Conservation (phyloP, 495 filamentous ascomycete species). For the Xylaria intraflava region DNA sequence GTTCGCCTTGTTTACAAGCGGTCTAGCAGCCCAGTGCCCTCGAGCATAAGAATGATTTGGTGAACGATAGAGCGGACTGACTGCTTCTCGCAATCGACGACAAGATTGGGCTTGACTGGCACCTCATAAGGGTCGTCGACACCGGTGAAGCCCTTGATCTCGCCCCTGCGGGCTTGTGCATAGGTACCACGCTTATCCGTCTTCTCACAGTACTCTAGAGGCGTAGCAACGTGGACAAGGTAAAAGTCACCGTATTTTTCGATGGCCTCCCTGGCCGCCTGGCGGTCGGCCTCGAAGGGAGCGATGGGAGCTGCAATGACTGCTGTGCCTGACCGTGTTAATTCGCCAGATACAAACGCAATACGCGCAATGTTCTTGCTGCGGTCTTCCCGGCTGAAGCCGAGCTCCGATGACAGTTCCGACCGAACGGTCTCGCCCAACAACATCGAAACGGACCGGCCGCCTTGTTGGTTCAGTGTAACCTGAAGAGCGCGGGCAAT, state of each 20-base stretch:
- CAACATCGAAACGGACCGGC: conserved; percentile 86
- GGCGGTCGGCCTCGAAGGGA: conserved; percentile 72
- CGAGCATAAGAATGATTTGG: conserved; percentile 89
- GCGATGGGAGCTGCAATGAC: conserved; percentile 98
- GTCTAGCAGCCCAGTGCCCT: conserved; percentile 80
- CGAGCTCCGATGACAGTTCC: conserved; percentile 90
- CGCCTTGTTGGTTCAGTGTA: conserved; percentile 96
- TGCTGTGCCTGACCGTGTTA: conserved; percentile 85
- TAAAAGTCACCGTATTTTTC: conserved; percentile 86
- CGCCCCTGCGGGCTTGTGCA: conserved; percentile 70
- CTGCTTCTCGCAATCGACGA: conserved; percentile 78
- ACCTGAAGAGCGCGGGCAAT: conserved; percentile 94
- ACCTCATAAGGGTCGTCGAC: conserved; percentile 96
- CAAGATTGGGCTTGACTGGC: conserved; percentile 73
- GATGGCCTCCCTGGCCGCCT: conserved; percentile 72
- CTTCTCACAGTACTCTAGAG: conserved; percentile 85
- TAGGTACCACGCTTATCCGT: conserved; percentile 94
- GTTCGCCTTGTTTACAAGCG: conserved; percentile 29
- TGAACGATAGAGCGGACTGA: conserved; percentile 89
- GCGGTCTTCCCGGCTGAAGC: conserved; percentile 89
- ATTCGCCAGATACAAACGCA: conserved; percentile 89
- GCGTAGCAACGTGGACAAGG: conserved; percentile 90
- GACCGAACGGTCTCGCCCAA: conserved; percentile 90
- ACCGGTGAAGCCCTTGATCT: conserved; percentile 98
- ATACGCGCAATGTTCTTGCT: conserved; percentile 95